phyloP scores from a whole-genome alignment of 176 grass and related monocot genomes.

The Oryza longistaminata region DNA sequence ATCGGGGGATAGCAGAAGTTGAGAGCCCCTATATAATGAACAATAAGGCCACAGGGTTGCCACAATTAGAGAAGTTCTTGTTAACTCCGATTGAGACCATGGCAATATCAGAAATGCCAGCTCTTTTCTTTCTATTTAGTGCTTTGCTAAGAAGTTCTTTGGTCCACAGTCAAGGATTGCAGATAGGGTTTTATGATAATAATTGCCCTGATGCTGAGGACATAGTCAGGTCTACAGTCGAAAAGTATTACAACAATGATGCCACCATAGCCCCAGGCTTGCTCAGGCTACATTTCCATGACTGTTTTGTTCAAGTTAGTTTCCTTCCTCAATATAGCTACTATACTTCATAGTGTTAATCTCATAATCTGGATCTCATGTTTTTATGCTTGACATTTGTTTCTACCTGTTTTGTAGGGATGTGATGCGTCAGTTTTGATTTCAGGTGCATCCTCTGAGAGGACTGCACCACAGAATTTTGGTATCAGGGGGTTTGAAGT shows the following conservation, averaged over 20 bases:
- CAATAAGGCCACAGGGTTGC: background rate
- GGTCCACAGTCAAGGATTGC: slow-evolving; percentile 51
- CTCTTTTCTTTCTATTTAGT: slow-evolving; percentile 16
- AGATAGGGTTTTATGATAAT: slow-evolving; percentile 61
- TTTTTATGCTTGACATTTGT: background rate
- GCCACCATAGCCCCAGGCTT: slow-evolving; percentile 63
- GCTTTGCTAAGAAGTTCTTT: slow-evolving; percentile 6
- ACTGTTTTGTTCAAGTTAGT: slow-evolving; percentile 83
- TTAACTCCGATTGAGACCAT: background rate
- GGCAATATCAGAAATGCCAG: slow-evolving; percentile 4
- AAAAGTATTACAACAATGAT: slow-evolving; percentile 62
- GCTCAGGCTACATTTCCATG: slow-evolving; percentile 86
- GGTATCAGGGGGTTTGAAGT: slow-evolving; percentile 77
- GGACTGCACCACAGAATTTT: slow-evolving; percentile 62
- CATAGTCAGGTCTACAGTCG: slow-evolving; percentile 61
- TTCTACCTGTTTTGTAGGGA: slow-evolving; percentile 41
- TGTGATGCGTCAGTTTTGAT: slow-evolving; percentile 82
- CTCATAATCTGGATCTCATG: background rate
- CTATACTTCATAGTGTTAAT: background rate
- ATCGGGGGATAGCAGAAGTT: slow-evolving; percentile 6
- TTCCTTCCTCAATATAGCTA: background rate
- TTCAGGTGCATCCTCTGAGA: slow-evolving; percentile 57
- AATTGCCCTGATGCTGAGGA: slow-evolving; percentile 65
- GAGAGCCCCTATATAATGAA: slow-evolving; percentile 33
- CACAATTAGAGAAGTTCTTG: background rate